phyloP scores from a whole-genome alignment of 2,329 filamentous ascomycete genomes.

The Phaeosphaeriaceae sp. region DNA sequence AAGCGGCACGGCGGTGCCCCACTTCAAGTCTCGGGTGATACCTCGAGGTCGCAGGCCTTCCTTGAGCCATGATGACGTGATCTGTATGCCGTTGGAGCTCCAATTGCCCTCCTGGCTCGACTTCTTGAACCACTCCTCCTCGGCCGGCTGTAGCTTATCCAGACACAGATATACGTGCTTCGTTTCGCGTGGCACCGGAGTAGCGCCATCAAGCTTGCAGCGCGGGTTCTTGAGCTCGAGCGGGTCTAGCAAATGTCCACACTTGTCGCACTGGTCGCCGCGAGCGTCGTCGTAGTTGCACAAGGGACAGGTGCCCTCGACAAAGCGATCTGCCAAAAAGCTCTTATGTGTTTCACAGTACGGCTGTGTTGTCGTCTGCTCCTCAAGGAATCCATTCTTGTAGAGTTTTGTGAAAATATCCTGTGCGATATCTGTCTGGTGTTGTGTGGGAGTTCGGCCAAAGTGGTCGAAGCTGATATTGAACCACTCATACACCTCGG shows the following conservation, averaged over 20 bases:
- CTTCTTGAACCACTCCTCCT: conserved; percentile 79
- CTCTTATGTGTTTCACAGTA: conserved; percentile 76
- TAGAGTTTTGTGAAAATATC: conserved; percentile 87
- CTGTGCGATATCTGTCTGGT: conserved; percentile 93
- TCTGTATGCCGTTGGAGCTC: conserved; percentile 76
- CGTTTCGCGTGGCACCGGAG: conserved; percentile 79
- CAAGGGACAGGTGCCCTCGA: conserved; percentile 79
- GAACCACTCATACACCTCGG: conserved; percentile 95
- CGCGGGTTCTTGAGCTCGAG: conserved; percentile 65
- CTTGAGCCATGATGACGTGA: conserved; percentile 81
- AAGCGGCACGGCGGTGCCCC: conserved; percentile 73
- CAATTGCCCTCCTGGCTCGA: conserved; percentile 77
- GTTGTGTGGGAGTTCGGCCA: conserved; percentile 84
- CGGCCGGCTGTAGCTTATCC: conserved; percentile 79
- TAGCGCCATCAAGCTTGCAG: conserved; percentile 89
- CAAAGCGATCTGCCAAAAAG: conserved; percentile 65
- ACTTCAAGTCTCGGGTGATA: conserved; percentile 91
- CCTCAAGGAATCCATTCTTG: conserved; percentile 86
- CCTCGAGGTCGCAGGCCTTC: conserved; percentile 85
- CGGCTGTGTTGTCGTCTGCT: conserved; percentile 85
- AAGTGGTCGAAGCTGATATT: conserved; percentile 94
- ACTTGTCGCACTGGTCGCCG: conserved; percentile 63
- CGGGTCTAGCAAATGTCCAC: conserved; percentile 55
- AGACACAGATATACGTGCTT: conserved; percentile 91
- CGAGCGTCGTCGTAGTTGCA: conserved; percentile 64